Evolutionary conservation across 2,329 filamentous ascomycete genomes (phyloP).

Genomic region (Trichoderma endophyticum): DNA sequence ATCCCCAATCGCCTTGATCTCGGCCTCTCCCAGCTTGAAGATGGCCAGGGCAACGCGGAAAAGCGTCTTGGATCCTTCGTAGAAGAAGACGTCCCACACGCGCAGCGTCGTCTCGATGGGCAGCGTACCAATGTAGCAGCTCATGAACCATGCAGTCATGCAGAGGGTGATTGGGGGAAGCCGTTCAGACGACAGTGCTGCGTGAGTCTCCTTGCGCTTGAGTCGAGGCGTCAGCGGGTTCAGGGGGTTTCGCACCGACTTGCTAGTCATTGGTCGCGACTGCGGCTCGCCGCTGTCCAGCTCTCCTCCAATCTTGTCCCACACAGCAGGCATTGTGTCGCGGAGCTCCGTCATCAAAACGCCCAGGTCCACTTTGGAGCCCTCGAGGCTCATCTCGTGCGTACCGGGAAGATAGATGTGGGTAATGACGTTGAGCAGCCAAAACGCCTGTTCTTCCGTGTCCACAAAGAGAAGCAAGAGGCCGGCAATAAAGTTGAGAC

Average conservation of each 20-base stretch:
- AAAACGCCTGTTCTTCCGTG: slow-evolving; percentile 87
- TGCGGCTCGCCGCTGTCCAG: slow-evolving; percentile 49
- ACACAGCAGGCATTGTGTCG: slow-evolving; percentile 77
- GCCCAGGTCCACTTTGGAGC: slow-evolving; percentile 88
- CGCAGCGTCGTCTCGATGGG: slow-evolving; percentile 88
- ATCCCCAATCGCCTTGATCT: slow-evolving; percentile 76
- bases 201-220: slow-evolving; percentile 38
- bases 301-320: slow-evolving; percentile 82
- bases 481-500: slow-evolving; percentile 89
- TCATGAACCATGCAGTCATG: slow-evolving; percentile 98
- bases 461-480: slow-evolving; percentile 83
- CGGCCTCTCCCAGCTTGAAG: slow-evolving; percentile 80
- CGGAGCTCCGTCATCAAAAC: slow-evolving; percentile 86
- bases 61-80: slow-evolving; percentile 89
- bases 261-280: slow-evolving; percentile 36
- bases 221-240: slow-evolving; percentile 34
- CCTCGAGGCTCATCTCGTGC: slow-evolving; percentile 85
- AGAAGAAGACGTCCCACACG: slow-evolving; percentile 95
- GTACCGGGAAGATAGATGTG: slow-evolving; percentile 84
- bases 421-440: slow-evolving; percentile 90
- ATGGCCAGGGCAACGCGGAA: slow-evolving; percentile 89
- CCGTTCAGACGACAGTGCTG: slow-evolving; percentile 46
- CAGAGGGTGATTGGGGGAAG: slow-evolving; percentile 89
- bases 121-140: slow-evolving; percentile 86
- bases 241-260: slow-evolving; percentile 33